A percentile compares a stretch with the other conserved stretches of the same genome.
These are phyloP conservation scores for Xenoacremonium recifei DNA, from an alignment of 2,329 filamentous ascomycete species.

Conservation along the genomic window DNA sequence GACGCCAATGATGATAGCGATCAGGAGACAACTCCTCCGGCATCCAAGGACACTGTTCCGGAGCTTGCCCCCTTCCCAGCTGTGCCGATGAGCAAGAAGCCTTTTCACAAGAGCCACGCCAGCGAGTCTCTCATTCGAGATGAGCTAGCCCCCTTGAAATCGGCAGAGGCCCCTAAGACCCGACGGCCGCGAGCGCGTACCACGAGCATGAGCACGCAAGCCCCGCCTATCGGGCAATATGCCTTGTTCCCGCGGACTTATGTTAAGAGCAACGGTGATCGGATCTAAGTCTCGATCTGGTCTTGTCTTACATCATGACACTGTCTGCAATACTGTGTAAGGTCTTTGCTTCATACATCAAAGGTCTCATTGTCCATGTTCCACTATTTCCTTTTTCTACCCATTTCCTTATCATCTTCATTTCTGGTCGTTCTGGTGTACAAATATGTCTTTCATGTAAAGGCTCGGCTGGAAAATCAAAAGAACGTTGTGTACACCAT, in stretches of 20 bases:
- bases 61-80: slow-evolving; percentile 32
- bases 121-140: slow-evolving; percentile 36
- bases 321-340: not conserved
- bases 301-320: slow-evolving; percentile 6
- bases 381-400: not conserved
- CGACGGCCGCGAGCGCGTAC: slow-evolving; percentile 44
- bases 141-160: slow-evolving; percentile 26
- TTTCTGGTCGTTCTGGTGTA: slow-evolving; percentile 3
- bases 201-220: slow-evolving; percentile 42
- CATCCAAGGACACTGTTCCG: slow-evolving; percentile 31
- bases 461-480: not conserved
- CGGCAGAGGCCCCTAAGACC: slow-evolving; percentile 28
- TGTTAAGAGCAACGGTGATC: slow-evolving; percentile 30
- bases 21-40: slow-evolving; percentile 21
- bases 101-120: slow-evolving; percentile 35
- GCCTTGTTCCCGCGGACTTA: slow-evolving; percentile 42
- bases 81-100: slow-evolving; percentile 18
- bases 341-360: not conserved
- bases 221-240: slow-evolving; percentile 45
- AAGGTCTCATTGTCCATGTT: not conserved
- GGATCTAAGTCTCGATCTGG: slow-evolving; percentile 26
- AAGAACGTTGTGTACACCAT: slow-evolving; percentile 9
- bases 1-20: slow-evolving; percentile 22
- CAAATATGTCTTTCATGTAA: slow-evolving; percentile 1
- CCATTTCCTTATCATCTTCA: not conserved